A percentile compares a stretch with the other conserved stretches of the same genome.
phyloP scores from a whole-genome alignment of 345 rosid species.

The Brassica juncea region DNA sequence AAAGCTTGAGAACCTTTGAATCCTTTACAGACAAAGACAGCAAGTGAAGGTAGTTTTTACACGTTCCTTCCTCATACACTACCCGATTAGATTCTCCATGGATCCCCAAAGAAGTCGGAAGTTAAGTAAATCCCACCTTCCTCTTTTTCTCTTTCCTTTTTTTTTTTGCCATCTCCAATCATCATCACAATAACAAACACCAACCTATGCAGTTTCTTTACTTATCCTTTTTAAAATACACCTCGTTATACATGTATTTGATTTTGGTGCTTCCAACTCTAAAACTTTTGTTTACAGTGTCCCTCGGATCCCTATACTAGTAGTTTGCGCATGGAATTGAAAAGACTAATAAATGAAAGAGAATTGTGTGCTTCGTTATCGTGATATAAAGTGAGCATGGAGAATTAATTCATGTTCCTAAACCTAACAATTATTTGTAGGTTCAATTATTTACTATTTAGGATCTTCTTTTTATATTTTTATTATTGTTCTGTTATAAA shows the following conservation, averaged over 20 bases:
- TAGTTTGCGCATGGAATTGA: neutral
- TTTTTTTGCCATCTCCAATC: constrained; percentile 6
- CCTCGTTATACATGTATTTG: neutral
- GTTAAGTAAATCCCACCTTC: neutral
- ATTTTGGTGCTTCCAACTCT: too few relatives aligned
- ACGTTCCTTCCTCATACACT: constrained; percentile 16
- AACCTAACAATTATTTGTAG: neutral
- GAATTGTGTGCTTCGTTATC: constrained; percentile 24
- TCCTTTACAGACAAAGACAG: constrained; percentile 29
- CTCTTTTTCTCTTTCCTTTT: neutral
- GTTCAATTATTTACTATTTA: neutral
- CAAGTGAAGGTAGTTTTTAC: constrained; percentile 38
- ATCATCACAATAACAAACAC: neutral
- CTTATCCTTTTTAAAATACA: too few relatives aligned
- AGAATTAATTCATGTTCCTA: neutral
- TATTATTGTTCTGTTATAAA: neutral
- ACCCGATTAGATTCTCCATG: neutral
- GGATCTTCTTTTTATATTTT: neutral
- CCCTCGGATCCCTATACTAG: neutral
- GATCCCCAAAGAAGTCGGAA: constrained; percentile 33
- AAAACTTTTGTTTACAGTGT: too few relatives aligned
- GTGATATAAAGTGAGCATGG: constrained; percentile 18
- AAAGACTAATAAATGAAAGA: neutral
- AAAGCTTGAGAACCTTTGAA: constrained; percentile 16
- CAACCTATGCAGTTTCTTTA: neutral